Percentiles rank a stretch among this genome's conserved stretches.
Evolutionary conservation across 148 eudicot species (phyloP).

Genomic region (Silene latifolia): DNA sequence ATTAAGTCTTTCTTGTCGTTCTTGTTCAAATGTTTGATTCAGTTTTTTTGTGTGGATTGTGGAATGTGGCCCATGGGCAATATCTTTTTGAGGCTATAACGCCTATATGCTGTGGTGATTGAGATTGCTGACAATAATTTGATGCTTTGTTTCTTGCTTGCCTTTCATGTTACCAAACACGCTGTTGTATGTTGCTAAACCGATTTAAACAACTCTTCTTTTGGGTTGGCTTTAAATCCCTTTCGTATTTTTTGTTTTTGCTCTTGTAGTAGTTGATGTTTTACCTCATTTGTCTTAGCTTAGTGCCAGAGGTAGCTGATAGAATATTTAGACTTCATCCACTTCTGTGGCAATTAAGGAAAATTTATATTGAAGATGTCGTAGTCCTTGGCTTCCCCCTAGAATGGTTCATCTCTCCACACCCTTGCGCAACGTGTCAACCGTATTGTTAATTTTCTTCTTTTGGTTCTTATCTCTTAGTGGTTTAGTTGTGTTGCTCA

Average conservation of each 20-base stretch:
- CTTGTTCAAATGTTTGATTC: background rate
- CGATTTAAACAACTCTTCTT: background rate
- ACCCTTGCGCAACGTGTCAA: background rate
- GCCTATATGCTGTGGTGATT: no score
- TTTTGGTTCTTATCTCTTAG: background rate
- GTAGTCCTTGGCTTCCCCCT: background rate
- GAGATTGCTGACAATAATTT: no score
- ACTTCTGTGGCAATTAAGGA: background rate
- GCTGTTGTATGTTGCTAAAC: background rate
- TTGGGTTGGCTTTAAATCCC: background rate
- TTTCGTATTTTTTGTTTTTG: background rate
- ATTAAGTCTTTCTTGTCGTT: background rate
- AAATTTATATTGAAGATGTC: background rate
- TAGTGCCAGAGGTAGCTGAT: background rate
- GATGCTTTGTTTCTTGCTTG: background rate
- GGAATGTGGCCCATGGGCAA: background rate
- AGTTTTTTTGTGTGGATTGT: background rate
- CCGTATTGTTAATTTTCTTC: background rate
- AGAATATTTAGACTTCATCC: background rate
- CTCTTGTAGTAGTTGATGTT: background rate
- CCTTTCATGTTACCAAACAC: background rate
- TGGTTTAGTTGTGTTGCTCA: background rate
- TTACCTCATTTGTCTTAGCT: background rate
- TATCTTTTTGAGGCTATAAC: no score
- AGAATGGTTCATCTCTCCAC: background rate